Conservation (phyloP, 2,329 filamentous ascomycete genomes). For the Diaporthe ampelina region DNA sequence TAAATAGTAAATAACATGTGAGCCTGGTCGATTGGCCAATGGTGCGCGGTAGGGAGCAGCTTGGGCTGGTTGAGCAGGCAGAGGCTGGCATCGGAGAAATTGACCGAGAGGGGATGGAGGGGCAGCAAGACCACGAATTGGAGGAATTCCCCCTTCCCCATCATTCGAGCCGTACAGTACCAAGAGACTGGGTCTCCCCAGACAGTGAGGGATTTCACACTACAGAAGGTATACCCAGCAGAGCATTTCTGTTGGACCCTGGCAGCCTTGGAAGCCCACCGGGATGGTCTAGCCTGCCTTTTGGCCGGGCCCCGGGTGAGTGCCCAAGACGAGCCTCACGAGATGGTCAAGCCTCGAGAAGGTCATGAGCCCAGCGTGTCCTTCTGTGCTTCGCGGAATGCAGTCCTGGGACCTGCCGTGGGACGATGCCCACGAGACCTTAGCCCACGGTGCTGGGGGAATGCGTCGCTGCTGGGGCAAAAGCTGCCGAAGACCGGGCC, state of each 20-base stretch:
- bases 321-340: constrained; percentile 16
- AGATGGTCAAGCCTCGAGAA: neutral
- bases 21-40: constrained; percentile 16
- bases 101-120: constrained; percentile 35
- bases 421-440: constrained; percentile 12
- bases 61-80: neutral
- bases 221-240: neutral
- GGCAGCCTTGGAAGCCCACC: neutral
- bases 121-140: constrained; percentile 21
- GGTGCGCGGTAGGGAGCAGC: neutral
- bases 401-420: constrained; percentile 2
- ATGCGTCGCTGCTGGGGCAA: constrained; percentile 29
- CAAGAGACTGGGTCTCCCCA: constrained; percentile 17
- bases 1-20: constrained; percentile 27
- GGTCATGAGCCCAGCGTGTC: constrained; percentile 8
- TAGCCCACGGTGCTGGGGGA: neutral
- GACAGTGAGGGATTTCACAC: constrained; percentile 3
- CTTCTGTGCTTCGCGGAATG: neutral
- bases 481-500: constrained; percentile 38
- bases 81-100: constrained; percentile 39
- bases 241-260: constrained; percentile 6
- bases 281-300: too few species aligned
- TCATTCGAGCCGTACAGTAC: constrained; percentile 27
- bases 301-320: neutral
- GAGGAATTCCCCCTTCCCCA: constrained; percentile 31